A percentile compares a stretch with the other conserved stretches of the same genome.
Conservation (phyloP, 1,284 basidiomycete species). For the Sporisorium iseilematis-ciliati region DNA sequence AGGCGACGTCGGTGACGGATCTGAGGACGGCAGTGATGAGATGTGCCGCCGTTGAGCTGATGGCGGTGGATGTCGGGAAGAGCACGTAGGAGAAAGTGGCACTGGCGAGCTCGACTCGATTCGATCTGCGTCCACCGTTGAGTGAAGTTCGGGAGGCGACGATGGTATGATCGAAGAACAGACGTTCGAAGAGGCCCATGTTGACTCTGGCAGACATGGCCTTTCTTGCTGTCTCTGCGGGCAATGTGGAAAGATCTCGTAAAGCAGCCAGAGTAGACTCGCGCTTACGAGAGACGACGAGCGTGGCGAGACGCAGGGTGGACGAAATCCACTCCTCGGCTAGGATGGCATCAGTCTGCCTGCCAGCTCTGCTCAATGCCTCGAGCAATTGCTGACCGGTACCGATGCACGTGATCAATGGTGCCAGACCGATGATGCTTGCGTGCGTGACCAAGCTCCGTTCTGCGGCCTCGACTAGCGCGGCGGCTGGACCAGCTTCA, state of each 20-base stretch:
- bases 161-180: constrained; percentile 56
- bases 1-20: constrained; percentile 32
- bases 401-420: constrained; percentile 78
- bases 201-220: constrained; percentile 30
- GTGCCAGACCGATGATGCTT: constrained; percentile 80
- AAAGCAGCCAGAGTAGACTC: constrained; percentile 40
- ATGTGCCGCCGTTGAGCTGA: constrained; percentile 56
- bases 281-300: constrained; percentile 47
- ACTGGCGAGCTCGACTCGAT: constrained; percentile 49
- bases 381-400: constrained; percentile 76
- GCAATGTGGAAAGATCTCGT: constrained; percentile 44
- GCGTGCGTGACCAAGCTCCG: constrained; percentile 79
- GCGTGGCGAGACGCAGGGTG: constrained; percentile 75
- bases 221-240: constrained; percentile 44
- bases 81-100: constrained; percentile 52
- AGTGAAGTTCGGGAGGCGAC: constrained; percentile 42
- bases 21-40: constrained; percentile 57
- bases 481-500: constrained; percentile 28
- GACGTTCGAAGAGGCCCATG: constrained; percentile 51
- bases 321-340: constrained; percentile 79
- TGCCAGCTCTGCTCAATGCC: constrained; percentile 76
- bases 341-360: constrained; percentile 78
- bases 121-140: constrained; percentile 33
- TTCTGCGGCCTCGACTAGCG: constrained; percentile 73
- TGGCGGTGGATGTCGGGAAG: constrained; percentile 39